phyloP scores from a whole-genome alignment of 306 rosid genomes.

The Inga leiocalycina region DNA sequence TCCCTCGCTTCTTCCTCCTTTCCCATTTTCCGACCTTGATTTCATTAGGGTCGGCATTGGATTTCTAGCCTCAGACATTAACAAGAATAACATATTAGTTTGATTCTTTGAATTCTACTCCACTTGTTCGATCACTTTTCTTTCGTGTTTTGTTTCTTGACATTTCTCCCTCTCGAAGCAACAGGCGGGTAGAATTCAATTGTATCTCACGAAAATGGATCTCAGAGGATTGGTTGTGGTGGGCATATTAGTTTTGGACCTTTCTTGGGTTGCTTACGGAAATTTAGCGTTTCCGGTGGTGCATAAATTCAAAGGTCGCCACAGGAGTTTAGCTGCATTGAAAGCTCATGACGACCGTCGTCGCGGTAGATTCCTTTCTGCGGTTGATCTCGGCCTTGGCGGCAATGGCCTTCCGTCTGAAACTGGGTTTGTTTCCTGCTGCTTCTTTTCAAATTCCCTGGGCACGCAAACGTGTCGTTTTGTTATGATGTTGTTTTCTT shows the following conservation, averaged over 20 bases:
- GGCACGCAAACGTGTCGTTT: neutral
- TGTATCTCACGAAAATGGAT: constrained; percentile 44
- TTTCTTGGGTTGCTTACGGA: constrained; percentile 37
- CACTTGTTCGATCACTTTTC: neutral
- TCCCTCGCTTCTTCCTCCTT: neutral
- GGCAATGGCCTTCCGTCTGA: constrained; percentile 76
- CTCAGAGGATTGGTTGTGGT: constrained; percentile 37
- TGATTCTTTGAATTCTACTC: neutral
- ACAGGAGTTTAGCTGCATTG: constrained; percentile 46
- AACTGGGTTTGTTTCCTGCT: constrained; percentile 61
- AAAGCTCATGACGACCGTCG: constrained; percentile 73
- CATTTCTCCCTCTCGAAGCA: constrained; percentile 24
- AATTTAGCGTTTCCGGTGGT: constrained; percentile 63
- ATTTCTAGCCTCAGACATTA: neutral
- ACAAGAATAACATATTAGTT: neutral
- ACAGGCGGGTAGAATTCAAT: neutral
- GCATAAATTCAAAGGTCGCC: constrained; percentile 64
- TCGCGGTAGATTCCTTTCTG: constrained; percentile 70
- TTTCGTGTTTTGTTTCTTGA: neutral
- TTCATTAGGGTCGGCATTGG: constrained; percentile 38
- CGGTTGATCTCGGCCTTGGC: constrained; percentile 68
- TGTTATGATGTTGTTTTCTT: neutral
- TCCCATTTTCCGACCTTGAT: constrained; percentile 37
- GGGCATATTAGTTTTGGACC: constrained; percentile 29
- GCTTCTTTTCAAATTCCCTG: neutral